A percentile compares a stretch with the other conserved stretches of the same genome.
Evolutionary conservation across 169 alveolate genomes (phyloP).

Genomic region (Plasmodium vivax): DNA sequence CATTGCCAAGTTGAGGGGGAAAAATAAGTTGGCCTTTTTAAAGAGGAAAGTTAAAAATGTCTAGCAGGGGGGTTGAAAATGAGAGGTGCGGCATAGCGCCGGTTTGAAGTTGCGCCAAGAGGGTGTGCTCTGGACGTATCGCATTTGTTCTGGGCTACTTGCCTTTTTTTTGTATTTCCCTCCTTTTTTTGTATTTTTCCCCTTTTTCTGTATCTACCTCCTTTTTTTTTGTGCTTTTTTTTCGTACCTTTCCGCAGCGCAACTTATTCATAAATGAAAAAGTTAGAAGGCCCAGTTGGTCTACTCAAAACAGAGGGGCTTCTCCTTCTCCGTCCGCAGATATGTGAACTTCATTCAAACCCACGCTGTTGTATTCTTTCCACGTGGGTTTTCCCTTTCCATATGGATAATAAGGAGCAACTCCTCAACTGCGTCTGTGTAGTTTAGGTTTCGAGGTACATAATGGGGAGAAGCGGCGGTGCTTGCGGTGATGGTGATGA

Average conservation of each 20-base stretch:
- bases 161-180: not conserved
- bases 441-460: too few species aligned
- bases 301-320: not conserved
- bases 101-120: not conserved
- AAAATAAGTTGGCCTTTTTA: constrained; percentile 45
- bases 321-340: not conserved
- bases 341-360: not conserved
- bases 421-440: too few species aligned
- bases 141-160: not conserved
- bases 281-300: not conserved
- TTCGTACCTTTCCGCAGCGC: not conserved
- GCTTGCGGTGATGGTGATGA: too few species aligned
- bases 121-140: not conserved
- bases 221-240: not conserved
- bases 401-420: not conserved
- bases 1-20: constrained; percentile 24
- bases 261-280: not conserved
- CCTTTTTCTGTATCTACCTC: not conserved
- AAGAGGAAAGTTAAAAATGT: constrained; percentile 29
- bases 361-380: not conserved
- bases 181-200: not conserved
- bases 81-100: not conserved
- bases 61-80: not conserved
- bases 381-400: not conserved
- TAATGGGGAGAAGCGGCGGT: too few species aligned